A percentile compares a stretch with the other conserved stretches of the same genome.
These are phyloP conservation scores for Macroventuria anomochaeta DNA, from an alignment of 2,329 filamentous ascomycete species.

Conservation along the genomic window DNA sequence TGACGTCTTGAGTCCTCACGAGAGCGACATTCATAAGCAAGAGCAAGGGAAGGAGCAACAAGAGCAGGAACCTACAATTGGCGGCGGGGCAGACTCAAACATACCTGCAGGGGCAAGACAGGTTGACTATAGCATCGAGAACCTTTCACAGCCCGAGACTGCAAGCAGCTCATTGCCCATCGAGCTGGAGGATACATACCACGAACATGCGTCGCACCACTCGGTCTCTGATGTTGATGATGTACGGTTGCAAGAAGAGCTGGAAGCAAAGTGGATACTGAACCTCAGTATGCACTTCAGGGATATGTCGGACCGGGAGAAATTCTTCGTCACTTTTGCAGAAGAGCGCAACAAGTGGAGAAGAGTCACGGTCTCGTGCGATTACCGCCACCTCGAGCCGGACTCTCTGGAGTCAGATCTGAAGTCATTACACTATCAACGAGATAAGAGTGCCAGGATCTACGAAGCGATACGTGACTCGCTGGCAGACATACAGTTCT, in stretches of 20 bases:
- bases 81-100: constrained; percentile 40
- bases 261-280: constrained; percentile 90
- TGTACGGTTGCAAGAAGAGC: constrained; percentile 74
- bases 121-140: constrained; percentile 42
- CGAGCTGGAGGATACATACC: constrained; percentile 37
- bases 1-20: constrained; percentile 44
- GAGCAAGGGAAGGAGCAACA: constrained; percentile 24
- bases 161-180: constrained; percentile 34
- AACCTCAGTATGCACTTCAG: constrained; percentile 99
- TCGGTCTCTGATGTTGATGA: constrained; percentile 57
- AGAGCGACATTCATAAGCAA: constrained; percentile 33
- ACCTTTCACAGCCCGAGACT: constrained; percentile 13
- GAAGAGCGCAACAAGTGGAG: constrained; percentile 81
- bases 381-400: constrained; percentile 81
- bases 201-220: constrained; percentile 41
- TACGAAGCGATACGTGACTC: constrained; percentile 95
- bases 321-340: constrained; percentile 96
- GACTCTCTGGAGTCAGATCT: constrained; percentile 88
- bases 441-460: constrained; percentile 90
- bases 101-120: constrained; percentile 45
- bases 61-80: constrained; percentile 34
- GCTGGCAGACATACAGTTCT: constrained; percentile 92
- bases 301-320: constrained; percentile 89
- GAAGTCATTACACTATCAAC: constrained; percentile 76
- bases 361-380: constrained; percentile 88